phyloP scores from a whole-genome alignment of 2,329 filamentous ascomycete genomes.

The Daldinia eschscholtzii region DNA sequence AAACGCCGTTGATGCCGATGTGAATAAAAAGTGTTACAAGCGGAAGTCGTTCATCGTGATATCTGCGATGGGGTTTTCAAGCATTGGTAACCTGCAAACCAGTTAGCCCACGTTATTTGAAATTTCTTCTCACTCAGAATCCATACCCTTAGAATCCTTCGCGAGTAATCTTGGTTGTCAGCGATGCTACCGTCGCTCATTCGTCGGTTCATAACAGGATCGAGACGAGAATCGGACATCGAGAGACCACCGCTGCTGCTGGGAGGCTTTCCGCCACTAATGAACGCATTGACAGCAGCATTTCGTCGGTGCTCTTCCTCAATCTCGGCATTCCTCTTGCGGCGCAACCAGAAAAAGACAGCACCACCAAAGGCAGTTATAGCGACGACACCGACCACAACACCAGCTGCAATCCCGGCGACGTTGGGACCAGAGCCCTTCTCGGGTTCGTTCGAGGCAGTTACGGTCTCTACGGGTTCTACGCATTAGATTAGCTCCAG shows the following conservation, averaged over 20 bases:
- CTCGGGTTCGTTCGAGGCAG: conserved; percentile 45
- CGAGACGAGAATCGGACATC: conserved; percentile 85
- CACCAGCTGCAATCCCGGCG: conserved; percentile 88
- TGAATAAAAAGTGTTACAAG: conserved; percentile 51
- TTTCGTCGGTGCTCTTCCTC: conserved; percentile 89
- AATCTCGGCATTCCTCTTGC: conserved; percentile 79
- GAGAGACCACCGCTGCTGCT: conserved; percentile 74
- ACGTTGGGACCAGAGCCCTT: conserved; percentile 68
- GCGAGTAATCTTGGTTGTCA: conserved; percentile 96
- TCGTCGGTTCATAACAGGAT: conserved; percentile 86
- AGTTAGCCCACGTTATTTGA: background rate
- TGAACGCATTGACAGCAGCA: conserved; percentile 82
- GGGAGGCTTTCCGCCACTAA: conserved; percentile 72
- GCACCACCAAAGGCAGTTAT: conserved; percentile 75
- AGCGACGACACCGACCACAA: conserved; percentile 84
- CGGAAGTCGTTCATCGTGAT: conserved; percentile 53
- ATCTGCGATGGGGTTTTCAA: conserved; percentile 49
- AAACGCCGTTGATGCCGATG: conserved; percentile 55
- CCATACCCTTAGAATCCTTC: conserved; percentile 92
- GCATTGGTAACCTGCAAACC: conserved; percentile 53
- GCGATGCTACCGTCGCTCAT: conserved; percentile 96
- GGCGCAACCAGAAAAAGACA: conserved; percentile 79
- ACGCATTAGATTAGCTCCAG: conserved; percentile 3
- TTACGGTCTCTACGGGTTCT: conserved; percentile 37
- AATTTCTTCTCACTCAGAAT: background rate